A percentile compares a stretch with the other conserved stretches of the same genome.
phyloP scores from a whole-genome alignment of 495 filamentous ascomycete species.

The Penicillium desertorum region DNA sequence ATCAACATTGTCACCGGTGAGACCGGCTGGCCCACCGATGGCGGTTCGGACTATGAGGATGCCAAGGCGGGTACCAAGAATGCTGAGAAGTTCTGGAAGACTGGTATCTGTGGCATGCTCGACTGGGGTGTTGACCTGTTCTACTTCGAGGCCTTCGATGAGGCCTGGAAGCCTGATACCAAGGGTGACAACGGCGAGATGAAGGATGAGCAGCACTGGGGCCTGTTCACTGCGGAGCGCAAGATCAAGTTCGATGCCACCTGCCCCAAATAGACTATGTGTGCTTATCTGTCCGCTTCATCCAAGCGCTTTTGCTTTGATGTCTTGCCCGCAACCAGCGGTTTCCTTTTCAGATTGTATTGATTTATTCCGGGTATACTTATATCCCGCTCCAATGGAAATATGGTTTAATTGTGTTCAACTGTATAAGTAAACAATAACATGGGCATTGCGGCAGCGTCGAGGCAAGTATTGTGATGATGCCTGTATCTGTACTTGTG shows the following conservation, averaged over 20 bases:
- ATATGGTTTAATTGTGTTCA: slow-evolving; percentile 4
- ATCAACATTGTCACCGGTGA: slow-evolving; percentile 76
- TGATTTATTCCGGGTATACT: background rate
- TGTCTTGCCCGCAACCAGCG: background rate
- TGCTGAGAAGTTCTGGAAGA: slow-evolving; percentile 62
- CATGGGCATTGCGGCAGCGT: background rate
- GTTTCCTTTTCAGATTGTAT: slow-evolving; percentile 7
- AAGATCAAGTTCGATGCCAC: slow-evolving; percentile 61
- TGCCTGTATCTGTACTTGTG: too few relatives aligned
- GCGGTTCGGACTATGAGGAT: slow-evolving; percentile 62
- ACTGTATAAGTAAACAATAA: background rate
- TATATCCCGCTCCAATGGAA: slow-evolving; percentile 1
- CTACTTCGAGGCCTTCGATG: slow-evolving; percentile 82
- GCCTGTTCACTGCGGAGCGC: slow-evolving; percentile 64
- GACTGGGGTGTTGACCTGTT: slow-evolving; percentile 75
- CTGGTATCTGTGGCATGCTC: slow-evolving; percentile 68
- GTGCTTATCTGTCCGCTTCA: background rate
- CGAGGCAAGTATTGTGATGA: too few relatives aligned
- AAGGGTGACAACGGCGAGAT: slow-evolving; percentile 65
- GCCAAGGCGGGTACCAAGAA: slow-evolving; percentile 62
- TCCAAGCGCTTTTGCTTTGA: background rate
- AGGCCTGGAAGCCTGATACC: slow-evolving; percentile 74
- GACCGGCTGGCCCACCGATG: slow-evolving; percentile 67
- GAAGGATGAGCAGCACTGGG: slow-evolving; percentile 77
- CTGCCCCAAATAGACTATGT: slow-evolving; percentile 40